Percentiles rank a stretch among this genome's conserved stretches.
phyloP scores from a whole-genome alignment of 495 filamentous ascomycete species.

The Pseudotulostoma volvatum region DNA sequence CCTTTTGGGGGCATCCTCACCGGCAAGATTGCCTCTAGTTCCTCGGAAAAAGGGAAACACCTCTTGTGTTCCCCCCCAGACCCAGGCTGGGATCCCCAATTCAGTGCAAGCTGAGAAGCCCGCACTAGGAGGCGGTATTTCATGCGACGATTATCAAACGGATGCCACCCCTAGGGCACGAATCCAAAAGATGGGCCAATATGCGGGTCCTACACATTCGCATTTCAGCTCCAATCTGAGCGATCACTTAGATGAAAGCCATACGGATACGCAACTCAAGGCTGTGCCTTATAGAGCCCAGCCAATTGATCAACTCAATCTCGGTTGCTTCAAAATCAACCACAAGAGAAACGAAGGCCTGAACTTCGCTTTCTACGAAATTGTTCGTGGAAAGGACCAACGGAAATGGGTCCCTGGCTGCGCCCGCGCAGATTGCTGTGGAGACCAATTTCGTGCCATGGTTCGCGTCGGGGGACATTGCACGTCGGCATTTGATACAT shows the following conservation, averaged over 20 bases:
- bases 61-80: neutral
- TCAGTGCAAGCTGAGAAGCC: neutral
- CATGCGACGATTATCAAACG: neutral
- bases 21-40: conserved; percentile 14
- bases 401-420: conserved; percentile 71
- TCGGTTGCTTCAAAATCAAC: conserved; percentile 75
- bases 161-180: neutral
- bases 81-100: neutral
- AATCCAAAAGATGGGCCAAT: neutral
- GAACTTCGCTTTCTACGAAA: conserved; percentile 56
- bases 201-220: conserved; percentile 1
- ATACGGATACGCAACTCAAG: conserved; percentile 11
- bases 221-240: neutral
- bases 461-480: conserved; percentile 33
- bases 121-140: neutral
- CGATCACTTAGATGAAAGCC: neutral
- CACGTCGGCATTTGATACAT: no score
- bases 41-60: neutral
- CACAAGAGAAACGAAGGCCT: conserved; percentile 53
- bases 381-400: conserved; percentile 54
- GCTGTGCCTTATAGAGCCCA: conserved; percentile 34
- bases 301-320: conserved; percentile 33
- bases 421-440: conserved; percentile 60
- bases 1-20: conserved; percentile 22
- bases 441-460: conserved; percentile 50